Evolutionary conservation across 306 rosid species (phyloP), one percentile per base, ranked within the genome.

Genomic region (Sicyos edulis): DNA sequence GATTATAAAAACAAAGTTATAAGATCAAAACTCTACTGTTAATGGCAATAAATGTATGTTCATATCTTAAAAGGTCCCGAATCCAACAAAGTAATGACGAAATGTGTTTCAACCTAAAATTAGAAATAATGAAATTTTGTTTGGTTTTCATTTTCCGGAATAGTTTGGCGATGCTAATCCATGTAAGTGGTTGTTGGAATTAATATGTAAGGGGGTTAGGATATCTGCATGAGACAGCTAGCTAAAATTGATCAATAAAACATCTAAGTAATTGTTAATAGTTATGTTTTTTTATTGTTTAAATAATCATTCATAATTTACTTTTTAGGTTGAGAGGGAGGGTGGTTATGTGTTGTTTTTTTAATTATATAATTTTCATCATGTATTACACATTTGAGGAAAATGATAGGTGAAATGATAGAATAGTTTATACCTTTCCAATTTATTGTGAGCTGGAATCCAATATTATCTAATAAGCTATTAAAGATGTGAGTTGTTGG

Each of bases 221-320:
- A 64, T 61, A 61, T 61, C 67, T 61, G 47, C 67, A 61, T 7
- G 67, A 61, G 47, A 61, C 67, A 61, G 47, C 67, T 32, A 15
- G 13, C 47, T 9, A 2, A 61, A 60, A 15, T 61, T 16, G 10
- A 60, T 29, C 44, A 60, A 53, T 53, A 6, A 63, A 17, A 5
- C 4, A 59, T 62, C 34, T 32, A 32, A 3, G 20, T 37, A 34
- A 34, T 21, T 22, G 11, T 1, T 57, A 22, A 11, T 22, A 3
- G 0, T 26, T 26, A 26, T 26, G 29, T 3, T 11, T 57, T 57
- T 22, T 22, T 4, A 22, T 11, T 22, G 22, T 50, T 15, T 4
- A 14, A 51, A 13, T 5, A 4, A 17, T 14, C 54, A 51, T 4
- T 51, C 6, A 14, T 51, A 5, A 51, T 51, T 51, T 51, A 1